Evolutionary conservation across 2,329 filamentous ascomycete species (phyloP), one percentile per base, ranked within the genome.

Genomic region (Aspergillus oerlinghausenensis): DNA sequence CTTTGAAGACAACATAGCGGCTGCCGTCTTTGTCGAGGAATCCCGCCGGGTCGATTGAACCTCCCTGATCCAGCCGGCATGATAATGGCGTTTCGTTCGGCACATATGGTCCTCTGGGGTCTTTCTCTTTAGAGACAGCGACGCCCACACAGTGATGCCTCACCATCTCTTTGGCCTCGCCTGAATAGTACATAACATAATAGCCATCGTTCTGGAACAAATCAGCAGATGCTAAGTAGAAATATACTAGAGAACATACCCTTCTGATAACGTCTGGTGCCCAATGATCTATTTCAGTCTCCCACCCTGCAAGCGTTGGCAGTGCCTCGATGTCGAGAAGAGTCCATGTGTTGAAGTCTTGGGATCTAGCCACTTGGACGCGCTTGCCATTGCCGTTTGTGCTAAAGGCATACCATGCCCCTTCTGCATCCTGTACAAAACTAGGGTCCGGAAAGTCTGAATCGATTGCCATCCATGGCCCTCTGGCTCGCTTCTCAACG

Each of bases 1-100:
- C 75, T 69, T 88, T 89, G 75, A 86, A 89, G 9, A 82, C 72
- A 4, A 88, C 77, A 65, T 86, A 88, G 5, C 80, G 78, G 32
- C 69, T 77, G 29, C 81, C 82, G 47, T 80, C 77, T 10, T 68
- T 67, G 64, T 88, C 85, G 10, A 72, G 64, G 70, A 87, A 88
- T 3, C 82, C 84, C 0, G 82, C 75, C 0, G 85, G 75, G 64
- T 89, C 86, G 63, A 88, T 88, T 19, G 84, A 80, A 35, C 85
- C 85, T 21, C 85, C 85, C 52, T 76, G 65, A 52, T 74, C 73
- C 1, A 79, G 64, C 0, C 80, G 78, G 62, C 85, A 88, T 19
- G 78, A 78, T 35, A 86, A 74, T 0, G 83, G 80, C 8, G 71
- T 63, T 2, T 72, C 63, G 7, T 75, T 69, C 6, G 84, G 77